Evolutionary conservation across 495 filamentous ascomycete species (phyloP), one percentile per base, ranked within the genome.

Genomic region (Aspergillus nidulans): DNA sequence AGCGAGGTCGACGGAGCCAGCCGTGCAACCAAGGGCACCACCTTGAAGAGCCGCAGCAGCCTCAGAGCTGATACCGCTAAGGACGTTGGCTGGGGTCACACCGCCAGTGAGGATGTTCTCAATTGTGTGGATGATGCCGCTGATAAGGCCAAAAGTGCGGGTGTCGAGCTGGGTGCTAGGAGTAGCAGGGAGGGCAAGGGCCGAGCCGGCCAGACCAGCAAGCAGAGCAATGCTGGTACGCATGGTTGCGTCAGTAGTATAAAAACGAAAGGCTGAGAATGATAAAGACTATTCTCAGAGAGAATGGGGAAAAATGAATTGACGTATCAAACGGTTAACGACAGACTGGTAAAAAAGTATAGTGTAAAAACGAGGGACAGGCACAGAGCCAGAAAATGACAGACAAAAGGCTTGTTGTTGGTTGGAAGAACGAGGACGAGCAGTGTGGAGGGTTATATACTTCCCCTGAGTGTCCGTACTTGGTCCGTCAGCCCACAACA

Each of bases 1-100:
- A 47, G 49, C 25, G 53, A 56, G 49, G 39, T 69, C 55, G 38
- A 76, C 63, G n/a, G 44, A 47, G 41, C 61, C 63, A 36, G 69
- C 61, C 56, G 59, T 66, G 60, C 68, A 69, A 62, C 74, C 74
- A 46, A 76, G 50, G 53, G 69, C 69, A 68, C 67, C 65, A 58
- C 69, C 69, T 45, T 67, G 55, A 6, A 76, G 65, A 41, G 72
- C 74, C 15, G 71, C 74, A 41, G 72, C 72, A 58, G 61, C 72
- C 51, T 65, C 53, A n/a, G 68, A 65, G 48, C 58, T 66, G 51
- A 77, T 61, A 24, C 67, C 69, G 57, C 42, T 48, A 44, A 75
- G 63, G 39, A 71, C 26, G 20, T 50, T 53, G 15, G 44, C 54
- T 12, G 65, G 57, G 53, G 48, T 58, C 8, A 59, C 36, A 19